Evolutionary conservation across 345 rosid species (phyloP).

Genomic region (Psidium guajava): DNA sequence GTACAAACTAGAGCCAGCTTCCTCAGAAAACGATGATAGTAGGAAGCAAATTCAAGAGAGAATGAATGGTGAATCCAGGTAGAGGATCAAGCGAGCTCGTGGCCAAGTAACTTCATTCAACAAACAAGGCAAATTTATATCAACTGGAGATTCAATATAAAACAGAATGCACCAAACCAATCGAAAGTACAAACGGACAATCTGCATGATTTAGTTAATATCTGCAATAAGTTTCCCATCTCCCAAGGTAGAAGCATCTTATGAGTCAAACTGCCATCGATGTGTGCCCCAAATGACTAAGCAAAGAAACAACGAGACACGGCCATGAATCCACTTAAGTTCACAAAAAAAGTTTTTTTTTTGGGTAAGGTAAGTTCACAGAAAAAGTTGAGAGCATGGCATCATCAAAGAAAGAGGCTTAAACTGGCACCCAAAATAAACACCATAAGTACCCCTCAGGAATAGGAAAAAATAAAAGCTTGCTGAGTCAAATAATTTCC

Average conservation of each 20-base stretch:
- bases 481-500: neutral
- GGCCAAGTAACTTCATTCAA: neutral
- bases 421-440: neutral
- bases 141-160: neutral
- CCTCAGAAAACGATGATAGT: neutral
- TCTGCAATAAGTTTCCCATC: neutral
- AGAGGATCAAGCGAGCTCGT: neutral
- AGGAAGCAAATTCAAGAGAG: neutral
- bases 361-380: no score
- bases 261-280: neutral
- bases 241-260: neutral
- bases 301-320: neutral
- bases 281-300: neutral
- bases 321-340: neutral
- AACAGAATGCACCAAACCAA: neutral
- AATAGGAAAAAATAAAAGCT: neutral
- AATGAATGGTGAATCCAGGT: neutral
- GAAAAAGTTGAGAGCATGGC: neutral
- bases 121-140: no score
- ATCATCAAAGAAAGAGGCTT: neutral
- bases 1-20: neutral
- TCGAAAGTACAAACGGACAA: neutral
- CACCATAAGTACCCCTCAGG: neutral
- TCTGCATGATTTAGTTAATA: neutral
- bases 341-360: neutral